Evolutionary conservation across 108 stramenopile species (phyloP).

Genomic region (Skeletonema potamos): DNA sequence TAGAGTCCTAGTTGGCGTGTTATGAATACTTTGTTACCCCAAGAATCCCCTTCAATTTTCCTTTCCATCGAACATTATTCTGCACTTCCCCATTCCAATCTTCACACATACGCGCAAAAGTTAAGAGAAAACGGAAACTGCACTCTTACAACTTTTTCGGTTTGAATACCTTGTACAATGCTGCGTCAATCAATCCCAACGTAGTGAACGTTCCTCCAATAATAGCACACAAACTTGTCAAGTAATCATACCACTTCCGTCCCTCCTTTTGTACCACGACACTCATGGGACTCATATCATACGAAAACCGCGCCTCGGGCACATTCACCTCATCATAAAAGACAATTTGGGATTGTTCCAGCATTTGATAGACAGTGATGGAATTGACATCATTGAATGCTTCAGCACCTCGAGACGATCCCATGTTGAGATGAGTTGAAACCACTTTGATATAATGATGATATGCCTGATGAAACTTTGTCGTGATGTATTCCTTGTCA

Average conservation of each 20-base stretch:
- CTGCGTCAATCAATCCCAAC: conserved; percentile 92
- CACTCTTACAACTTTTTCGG: conserved; percentile 49
- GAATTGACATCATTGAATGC: conserved; percentile 29
- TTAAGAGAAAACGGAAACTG: neutral
- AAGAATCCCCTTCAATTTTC: neutral
- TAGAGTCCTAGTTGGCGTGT: neutral
- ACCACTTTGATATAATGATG: conserved; percentile 98
- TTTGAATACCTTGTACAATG: conserved; percentile 91
- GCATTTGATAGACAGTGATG: conserved; percentile 74
- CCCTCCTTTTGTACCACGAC: conserved; percentile 80
- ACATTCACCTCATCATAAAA: conserved; percentile 72
- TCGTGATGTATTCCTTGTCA: conserved; percentile 59
- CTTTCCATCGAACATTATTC: neutral
- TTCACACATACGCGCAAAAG: neutral
- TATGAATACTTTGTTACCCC: neutral
- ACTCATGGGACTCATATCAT: conserved; percentile 92
- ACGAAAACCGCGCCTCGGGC: conserved; percentile 88
- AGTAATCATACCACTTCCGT: conserved; percentile 93
- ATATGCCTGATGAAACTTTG: conserved; percentile 83
- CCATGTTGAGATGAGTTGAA: conserved; percentile 71
- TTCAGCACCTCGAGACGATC: conserved; percentile 1
- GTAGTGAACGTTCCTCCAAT: conserved; percentile 99
- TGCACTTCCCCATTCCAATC: neutral
- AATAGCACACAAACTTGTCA: conserved; percentile 94
- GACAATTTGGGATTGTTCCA: conserved; percentile 86